Conservation (phyloP, 768 basidiomycete species). For the Mycena capillaripes region DNA sequence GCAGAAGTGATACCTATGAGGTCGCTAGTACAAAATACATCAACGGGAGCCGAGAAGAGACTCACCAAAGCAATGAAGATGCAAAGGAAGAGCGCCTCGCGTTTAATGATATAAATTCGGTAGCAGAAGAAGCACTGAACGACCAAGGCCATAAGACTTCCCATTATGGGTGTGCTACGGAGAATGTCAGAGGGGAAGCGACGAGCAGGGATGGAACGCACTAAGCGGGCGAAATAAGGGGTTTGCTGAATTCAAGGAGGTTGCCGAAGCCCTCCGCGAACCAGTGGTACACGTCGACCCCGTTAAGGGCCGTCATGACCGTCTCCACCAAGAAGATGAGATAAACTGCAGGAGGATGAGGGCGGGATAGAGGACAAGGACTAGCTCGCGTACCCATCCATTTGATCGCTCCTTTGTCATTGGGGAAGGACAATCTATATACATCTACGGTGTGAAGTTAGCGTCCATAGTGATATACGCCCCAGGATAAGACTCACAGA, state of each 20-base stretch:
- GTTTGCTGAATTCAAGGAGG: conserved; percentile 17
- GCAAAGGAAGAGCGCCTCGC: not conserved
- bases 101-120: conserved; percentile 27
- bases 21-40: not conserved
- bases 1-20: conserved; percentile 14
- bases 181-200: no score
- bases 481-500: conserved; percentile 19
- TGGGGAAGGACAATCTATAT: conserved; percentile 28
- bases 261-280: conserved; percentile 32
- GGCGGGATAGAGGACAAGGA: not conserved
- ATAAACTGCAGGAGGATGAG: conserved; percentile 21
- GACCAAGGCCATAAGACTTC: conserved; percentile 25
- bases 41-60: not conserved
- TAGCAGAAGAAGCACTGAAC: conserved; percentile 33
- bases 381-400: conserved; percentile 12
- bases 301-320: conserved; percentile 33
- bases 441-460: conserved; percentile 6
- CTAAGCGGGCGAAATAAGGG: conserved; percentile 26
- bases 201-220: not conserved
- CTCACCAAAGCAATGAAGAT: conserved; percentile 18
- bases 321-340: conserved; percentile 29
- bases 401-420: conserved; percentile 32
- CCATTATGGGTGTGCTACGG: not conserved
- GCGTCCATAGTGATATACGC: not conserved
- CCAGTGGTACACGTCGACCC: conserved; percentile 30